Conservation (phyloP, 108 stramenopile genomes). For the Cyclotella kingstonii region DNA sequence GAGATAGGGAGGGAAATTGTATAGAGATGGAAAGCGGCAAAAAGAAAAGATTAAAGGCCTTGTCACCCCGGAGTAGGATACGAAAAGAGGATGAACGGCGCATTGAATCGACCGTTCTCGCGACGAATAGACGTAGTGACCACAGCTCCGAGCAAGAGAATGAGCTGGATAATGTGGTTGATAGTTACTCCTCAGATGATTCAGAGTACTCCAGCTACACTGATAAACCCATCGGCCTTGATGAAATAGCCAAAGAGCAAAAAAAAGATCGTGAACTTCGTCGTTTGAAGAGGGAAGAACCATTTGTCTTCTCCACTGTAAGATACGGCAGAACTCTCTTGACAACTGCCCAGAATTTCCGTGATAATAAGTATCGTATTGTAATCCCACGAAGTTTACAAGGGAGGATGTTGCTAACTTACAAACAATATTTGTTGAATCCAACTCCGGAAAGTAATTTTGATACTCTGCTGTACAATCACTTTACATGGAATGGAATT, state of each 20-base stretch:
- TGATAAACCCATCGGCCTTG: conserved; percentile 29
- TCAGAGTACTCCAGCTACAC: neutral
- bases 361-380: conserved; percentile 37
- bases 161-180: no score
- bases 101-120: neutral
- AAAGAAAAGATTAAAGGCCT: neutral
- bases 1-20: neutral
- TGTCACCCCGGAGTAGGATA: neutral
- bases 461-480: conserved; percentile 33
- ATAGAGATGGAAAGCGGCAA: neutral
- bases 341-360: conserved; percentile 37
- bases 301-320: conserved; percentile 38
- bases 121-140: neutral
- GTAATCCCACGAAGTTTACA: conserved; percentile 32
- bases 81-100: conserved; percentile 5
- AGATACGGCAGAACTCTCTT: conserved; percentile 33
- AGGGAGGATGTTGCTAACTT: conserved; percentile 32
- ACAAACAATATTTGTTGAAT: conserved; percentile 30
- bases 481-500: conserved; percentile 44
- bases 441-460: conserved; percentile 34
- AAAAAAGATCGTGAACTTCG: conserved; percentile 32
- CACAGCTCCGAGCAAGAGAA: no score
- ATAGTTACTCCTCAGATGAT: conserved; percentile 1
- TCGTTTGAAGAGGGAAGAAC: conserved; percentile 37
- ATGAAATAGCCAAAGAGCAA: conserved; percentile 37